Evolutionary conservation across 306 rosid species (phyloP).

Genomic region (Mucuna pruriens): DNA sequence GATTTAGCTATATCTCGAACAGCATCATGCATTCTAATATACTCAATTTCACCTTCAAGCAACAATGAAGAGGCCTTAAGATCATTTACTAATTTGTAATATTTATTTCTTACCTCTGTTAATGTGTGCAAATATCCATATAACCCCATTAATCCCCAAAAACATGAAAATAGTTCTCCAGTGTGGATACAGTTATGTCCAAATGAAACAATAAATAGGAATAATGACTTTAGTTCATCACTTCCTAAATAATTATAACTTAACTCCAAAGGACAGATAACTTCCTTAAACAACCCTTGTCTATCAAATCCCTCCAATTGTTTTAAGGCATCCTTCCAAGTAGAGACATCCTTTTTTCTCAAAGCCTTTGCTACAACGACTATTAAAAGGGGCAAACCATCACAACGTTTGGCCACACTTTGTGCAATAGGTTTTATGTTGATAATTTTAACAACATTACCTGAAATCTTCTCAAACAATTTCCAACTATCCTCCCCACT

Average conservation of each 20-base stretch:
- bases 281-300: neutral
- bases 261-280: neutral
- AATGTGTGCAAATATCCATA: neutral
- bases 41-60: neutral
- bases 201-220: constrained; percentile 24
- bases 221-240: neutral
- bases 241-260: neutral
- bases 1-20: neutral
- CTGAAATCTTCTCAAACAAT: constrained; percentile 21
- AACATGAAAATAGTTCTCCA: neutral
- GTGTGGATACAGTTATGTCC: neutral
- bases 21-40: neutral
- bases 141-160: neutral
- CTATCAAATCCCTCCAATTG: neutral
- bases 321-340: constrained; percentile 7
- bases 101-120: neutral
- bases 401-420: constrained; percentile 15
- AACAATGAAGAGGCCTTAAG: constrained; percentile 4
- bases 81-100: neutral
- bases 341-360: neutral
- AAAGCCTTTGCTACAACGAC: constrained; percentile 28
- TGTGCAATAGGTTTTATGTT: neutral
- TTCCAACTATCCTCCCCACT: constrained; percentile 10
- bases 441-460: neutral
- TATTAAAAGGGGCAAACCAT: constrained; percentile 36